Evolutionary conservation across 2,329 filamentous ascomycete species (phyloP), one percentile per base, ranked within the genome.

Genomic region (Aureobasidium sp.): DNA sequence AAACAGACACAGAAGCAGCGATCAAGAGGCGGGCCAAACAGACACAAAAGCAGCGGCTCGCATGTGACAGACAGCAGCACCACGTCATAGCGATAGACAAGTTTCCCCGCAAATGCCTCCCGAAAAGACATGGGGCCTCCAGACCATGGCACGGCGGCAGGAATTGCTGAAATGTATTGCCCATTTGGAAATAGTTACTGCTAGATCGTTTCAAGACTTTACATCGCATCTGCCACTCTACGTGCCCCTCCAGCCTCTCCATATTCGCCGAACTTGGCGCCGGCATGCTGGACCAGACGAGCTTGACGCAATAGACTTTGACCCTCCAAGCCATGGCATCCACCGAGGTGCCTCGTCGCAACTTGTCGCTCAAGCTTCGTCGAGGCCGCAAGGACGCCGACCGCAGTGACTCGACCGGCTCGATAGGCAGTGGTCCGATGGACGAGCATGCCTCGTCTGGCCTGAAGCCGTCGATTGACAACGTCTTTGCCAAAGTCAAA

Each of bases 401-500:
- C 42, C 57, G 58, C 21, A 64, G 59, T 49, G 49, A 55, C 21
- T 68, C 67, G 3, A 64, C 60, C 16, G 62, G 47, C 30, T 65
- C 66, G 7, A 56, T 65, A 24, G 57, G 56, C 3, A 62, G 57
- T 39, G 61, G 56, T 30, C 56, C 61, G 3, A 29, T 22, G 24
- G 45, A 39, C 32, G 64, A 63, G 49, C 61, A 62, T 39, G 57
- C 56, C 30, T 54, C 45, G 22, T 50, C 57, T 24, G 60, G 62
- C 22, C 57, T 68, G 16, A 63, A 63, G 34, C 58, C 62, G 10
- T 66, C 45, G n/a, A 59, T 69, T 55, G 73, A 74, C 55, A 67
- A 65, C 53, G 63, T 67, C 12, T 58, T 72, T 30, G 71, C 71
- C 61, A 69, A 64, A 58, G 62, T 70, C 55, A 69, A 63, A 48